Percentiles rank a stretch among this genome's conserved stretches.
Evolutionary conservation across 108 stramenopile genomes (phyloP).

Genomic region (Skeletonema grethae): DNA sequence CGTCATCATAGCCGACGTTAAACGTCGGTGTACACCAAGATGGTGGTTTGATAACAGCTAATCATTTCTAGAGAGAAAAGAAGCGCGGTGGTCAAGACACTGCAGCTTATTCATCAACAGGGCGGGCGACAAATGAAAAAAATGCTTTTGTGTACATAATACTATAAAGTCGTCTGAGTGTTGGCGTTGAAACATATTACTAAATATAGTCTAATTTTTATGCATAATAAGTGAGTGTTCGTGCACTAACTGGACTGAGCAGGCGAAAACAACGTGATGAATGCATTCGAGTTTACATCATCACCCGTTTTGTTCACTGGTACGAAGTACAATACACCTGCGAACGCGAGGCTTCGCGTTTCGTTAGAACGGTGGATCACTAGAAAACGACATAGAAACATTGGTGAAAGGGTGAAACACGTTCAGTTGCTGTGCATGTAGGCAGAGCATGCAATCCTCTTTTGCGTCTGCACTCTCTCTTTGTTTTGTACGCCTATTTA

Average conservation of each 20-base stretch:
- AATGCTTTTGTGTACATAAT: neutral
- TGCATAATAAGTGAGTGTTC: no score
- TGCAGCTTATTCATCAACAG: neutral
- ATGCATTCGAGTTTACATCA: no score
- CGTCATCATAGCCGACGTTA: neutral
- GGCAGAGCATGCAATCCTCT: conserved; percentile 48
- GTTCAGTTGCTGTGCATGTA: conserved; percentile 63
- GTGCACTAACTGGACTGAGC: no score
- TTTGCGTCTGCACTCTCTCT: conserved; percentile 17
- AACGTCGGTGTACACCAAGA: no score
- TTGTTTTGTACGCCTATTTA: conserved; percentile 15
- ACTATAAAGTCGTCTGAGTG: conserved; percentile 29
- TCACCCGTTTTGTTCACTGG: no score
- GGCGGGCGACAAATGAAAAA: neutral
- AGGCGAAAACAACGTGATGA: no score
- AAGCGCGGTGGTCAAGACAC: neutral
- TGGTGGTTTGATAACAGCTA: neutral
- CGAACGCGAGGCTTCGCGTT: no score
- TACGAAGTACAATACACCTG: no score
- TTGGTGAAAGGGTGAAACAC: conserved; percentile 66
- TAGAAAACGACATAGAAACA: conserved; percentile 68
- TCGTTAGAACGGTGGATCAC: conserved; percentile 59
- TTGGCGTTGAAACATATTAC: no score
- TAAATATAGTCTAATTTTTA: no score
- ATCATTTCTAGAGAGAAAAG: neutral